phyloP scores from a whole-genome alignment of 2,329 filamentous ascomycete genomes.

The Venturia nashicola region DNA sequence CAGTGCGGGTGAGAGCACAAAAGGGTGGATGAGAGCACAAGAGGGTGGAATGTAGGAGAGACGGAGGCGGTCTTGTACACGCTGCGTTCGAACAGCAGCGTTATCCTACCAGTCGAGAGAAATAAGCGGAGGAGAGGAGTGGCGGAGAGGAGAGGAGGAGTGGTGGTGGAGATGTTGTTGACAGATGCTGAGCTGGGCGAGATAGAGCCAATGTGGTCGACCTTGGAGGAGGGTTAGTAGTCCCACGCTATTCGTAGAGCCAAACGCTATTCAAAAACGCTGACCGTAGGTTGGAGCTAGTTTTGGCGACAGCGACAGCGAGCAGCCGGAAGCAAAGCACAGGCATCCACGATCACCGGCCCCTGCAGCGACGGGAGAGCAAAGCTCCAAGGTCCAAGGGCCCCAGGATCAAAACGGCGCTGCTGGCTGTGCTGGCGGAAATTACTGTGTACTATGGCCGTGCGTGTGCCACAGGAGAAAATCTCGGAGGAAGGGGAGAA shows the following conservation, averaged over 20 bases:
- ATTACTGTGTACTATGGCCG: background rate
- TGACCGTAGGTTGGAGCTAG: background rate
- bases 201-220: no score
- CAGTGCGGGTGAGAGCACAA: background rate
- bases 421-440: background rate
- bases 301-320: background rate
- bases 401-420: background rate
- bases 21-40: slow-evolving; percentile 2
- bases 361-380: background rate
- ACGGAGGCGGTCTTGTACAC: background rate
- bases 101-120: background rate
- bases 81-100: slow-evolving; percentile 1
- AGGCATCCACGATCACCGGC: background rate
- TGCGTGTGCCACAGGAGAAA: background rate
- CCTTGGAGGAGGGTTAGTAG: background rate
- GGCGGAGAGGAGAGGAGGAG: background rate
- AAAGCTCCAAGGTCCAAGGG: background rate
- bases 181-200: no score
- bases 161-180: background rate
- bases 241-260: background rate
- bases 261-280: background rate
- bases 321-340: background rate
- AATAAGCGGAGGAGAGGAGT: background rate
- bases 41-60: slow-evolving; percentile 1
- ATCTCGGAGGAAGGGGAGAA: background rate